phyloP scores from a whole-genome alignment of 441 rosid genomes.

The Rhodomyrtus psidioides region DNA sequence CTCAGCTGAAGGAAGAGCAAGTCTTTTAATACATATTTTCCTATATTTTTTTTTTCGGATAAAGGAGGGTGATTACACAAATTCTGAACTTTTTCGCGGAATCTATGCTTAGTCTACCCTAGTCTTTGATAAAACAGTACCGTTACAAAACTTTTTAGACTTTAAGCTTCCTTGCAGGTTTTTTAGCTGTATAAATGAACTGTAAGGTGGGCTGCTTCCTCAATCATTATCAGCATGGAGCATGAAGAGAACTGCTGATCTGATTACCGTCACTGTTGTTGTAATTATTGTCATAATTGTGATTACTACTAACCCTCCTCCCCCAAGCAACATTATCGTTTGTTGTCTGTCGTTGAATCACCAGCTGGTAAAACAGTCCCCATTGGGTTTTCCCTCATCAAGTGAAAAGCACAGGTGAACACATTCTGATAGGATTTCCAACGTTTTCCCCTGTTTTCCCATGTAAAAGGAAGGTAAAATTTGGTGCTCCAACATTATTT shows the following conservation, averaged over 20 bases:
- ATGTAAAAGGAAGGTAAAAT: background rate
- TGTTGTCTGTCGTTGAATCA: background rate
- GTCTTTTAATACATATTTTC: background rate
- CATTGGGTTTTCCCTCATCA: background rate
- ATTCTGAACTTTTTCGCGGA: background rate
- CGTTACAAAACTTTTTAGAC: background rate
- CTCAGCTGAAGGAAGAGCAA: background rate
- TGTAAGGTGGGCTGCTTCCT: background rate
- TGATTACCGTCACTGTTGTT: conserved; percentile 2
- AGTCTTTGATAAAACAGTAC: background rate
- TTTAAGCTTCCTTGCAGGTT: background rate
- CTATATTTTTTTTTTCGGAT: background rate
- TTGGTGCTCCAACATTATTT: conserved; percentile 1
- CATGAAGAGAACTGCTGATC: background rate
- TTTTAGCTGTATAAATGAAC: background rate
- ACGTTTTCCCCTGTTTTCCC: background rate
- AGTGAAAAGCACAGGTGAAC: background rate
- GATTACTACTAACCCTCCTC: background rate
- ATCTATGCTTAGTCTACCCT: background rate
- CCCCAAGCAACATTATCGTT: background rate
- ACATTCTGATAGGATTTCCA: background rate
- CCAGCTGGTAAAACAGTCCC: background rate
- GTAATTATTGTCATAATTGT: background rate
- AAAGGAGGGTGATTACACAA: background rate
- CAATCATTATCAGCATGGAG: background rate